Base-by-base conservation (phyloP, 345 rosid species). In the Capsella bursapastoris region DNA sequence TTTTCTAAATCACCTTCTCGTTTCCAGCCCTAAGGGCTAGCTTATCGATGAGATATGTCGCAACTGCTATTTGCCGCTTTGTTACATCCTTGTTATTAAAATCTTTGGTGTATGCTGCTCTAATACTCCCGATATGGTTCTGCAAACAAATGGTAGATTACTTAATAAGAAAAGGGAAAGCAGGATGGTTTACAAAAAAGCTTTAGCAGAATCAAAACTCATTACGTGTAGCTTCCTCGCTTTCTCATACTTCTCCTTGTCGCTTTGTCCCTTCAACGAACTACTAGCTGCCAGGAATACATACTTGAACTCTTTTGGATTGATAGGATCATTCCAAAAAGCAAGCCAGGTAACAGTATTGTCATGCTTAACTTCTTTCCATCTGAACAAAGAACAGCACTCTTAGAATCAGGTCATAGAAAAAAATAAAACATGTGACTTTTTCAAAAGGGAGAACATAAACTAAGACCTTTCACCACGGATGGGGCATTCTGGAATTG, bases 21-120 rank as follows among this genome's bases (percentile, higher is more conserved):
- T 96, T 96, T 63, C 99, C 99, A 32, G 99, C 99, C 90, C 99
- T 96, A 49, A 96, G 97, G 76, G 99, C 98, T 80, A 96, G 82
- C 81, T 89, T 88, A 81, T 96, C 99, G 57, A 96, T 92, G 68
- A 96, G 96, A 87, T 96, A 90, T 31, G 98, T 96, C 6, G 99
- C 99, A 68, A 92, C 98, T 15, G 99, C 94, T 77, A 96, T 89
- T 84, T 96, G 99, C 76, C 80, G 80, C 81, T 85, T 92, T 16
- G 82, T 78, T 57, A 81, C 56, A 86, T 96, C 97, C 84, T 83
- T 92, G 60, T 74, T 70, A 6, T 82, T 84, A 77, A 96, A 96
- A 85, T 89, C 84, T 82, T 84, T 96, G 5, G 96, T 88, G 82
- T 96, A 96, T 37, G 96, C 92, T 56, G 87, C 77, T 79, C 99